Evolutionary conservation across 2,329 filamentous ascomycete species (phyloP), one percentile per base, ranked within the genome.

Genomic region (Aspergillus sojae): DNA sequence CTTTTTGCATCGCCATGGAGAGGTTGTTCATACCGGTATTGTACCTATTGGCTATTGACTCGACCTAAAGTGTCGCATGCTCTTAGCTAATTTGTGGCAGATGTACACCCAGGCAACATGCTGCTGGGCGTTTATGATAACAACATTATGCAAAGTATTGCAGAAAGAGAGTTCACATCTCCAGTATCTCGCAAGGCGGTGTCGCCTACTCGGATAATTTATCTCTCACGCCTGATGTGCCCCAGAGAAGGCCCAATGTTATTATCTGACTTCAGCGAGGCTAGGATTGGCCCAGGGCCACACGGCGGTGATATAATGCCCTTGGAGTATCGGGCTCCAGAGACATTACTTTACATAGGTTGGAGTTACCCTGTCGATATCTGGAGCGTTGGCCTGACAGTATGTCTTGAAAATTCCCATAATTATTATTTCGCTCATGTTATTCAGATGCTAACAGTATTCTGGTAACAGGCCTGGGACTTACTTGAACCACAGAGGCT

Each of bases 401-500:
- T 76, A 67, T 68, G 76, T 56, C 58, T 45, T 28, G 5, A 28
- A 28, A 1, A 28, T 28, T 5, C 26, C 1, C 0, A 28, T 6
- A 1, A 28, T 1, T 28, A 28, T 0, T 5, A 5, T 1, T 28
- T 28, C 4, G 4, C 26, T 28, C 26, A 5, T 28, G 4, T 0
- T 28, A 6, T 28, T 28, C 34, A 34, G 36, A 55, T 52, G 61
- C 45, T 32, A 32, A 32, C 9, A 32, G 1, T 32, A 2, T 32
- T 32, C 26, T 32, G 30, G 2, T 1, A 28, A 28, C 5, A 82
- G 81, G 75, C 80, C 4, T 84, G 81, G 81, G 78, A 83, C 56
- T 52, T 84, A 1, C 81, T 82, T 34, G 76, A 82, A 68, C 75
- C 79, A 5, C 68, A 68, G 0, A 75, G 73, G 12, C 68, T 84